These are phyloP conservation scores for Apocynum venetum DNA, from an alignment of 257 asterid species.

Conservation along the genomic window DNA sequence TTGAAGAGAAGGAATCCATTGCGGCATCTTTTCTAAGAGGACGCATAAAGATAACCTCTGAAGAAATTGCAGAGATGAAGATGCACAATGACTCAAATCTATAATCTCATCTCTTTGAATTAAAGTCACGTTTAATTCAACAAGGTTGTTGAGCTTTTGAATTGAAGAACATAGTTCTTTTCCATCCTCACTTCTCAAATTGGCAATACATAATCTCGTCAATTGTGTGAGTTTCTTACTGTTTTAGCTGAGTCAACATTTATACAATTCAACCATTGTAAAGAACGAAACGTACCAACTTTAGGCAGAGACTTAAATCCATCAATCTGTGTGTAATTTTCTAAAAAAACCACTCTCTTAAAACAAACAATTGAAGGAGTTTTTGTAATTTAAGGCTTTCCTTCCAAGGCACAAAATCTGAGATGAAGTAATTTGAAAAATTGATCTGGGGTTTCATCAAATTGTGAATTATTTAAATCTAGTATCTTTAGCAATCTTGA, in stretches of 20 bases:
- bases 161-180: constrained; percentile 23
- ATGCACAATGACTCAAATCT: too few species aligned
- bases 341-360: neutral
- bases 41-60: constrained; percentile 11
- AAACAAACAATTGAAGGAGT: constrained; percentile 19
- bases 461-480: neutral
- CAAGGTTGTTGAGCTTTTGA: constrained; percentile 20
- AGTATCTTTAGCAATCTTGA: constrained; percentile 9
- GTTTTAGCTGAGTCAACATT: constrained; percentile 9
- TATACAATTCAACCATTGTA: constrained; percentile 11
- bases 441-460: constrained; percentile 19
- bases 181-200: constrained; percentile 24
- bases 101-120: neutral
- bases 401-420: neutral
- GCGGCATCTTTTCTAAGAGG: constrained; percentile 11
- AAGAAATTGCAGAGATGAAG: too few species aligned
- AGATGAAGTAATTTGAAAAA: constrained; percentile 17
- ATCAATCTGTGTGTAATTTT: neutral
- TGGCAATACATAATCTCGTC: constrained; percentile 20
- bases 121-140: constrained; percentile 9
- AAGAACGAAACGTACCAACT: constrained; percentile 17
- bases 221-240: constrained; percentile 19
- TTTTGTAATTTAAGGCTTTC: constrained; percentile 17
- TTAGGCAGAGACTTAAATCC: constrained; percentile 19
- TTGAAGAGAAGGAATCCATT: too few species aligned